Evolutionary conservation across 225 moss, liverwort and hornwort genomes (phyloP), one percentile per base, ranked within the genome.

Genomic region (Pleurozium schreberi): DNA sequence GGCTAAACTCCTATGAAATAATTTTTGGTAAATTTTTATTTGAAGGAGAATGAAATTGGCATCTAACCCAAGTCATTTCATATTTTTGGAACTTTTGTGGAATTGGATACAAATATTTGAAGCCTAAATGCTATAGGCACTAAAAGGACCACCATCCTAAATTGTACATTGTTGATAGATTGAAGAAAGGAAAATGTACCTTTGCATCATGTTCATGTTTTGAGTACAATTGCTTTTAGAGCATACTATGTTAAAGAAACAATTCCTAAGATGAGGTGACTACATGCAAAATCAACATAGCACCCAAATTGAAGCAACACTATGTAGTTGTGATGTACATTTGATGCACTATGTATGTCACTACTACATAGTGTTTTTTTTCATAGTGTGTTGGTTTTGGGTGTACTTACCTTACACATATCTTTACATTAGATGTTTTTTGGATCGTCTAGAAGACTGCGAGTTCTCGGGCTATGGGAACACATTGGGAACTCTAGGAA

Each of bases 131-230:
- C 5, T 25, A 0, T 14, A 3, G 4, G 23, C 8, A 42, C 26
- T 40, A 9, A 26, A 70, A 70, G 14, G 6, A 20, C 2, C 21
- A 43, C 16, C 1, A n/a, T 71, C 2, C 3, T 10, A 0, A 47
- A 73, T 45, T 10, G 5, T 71, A 27, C 16, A 16, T 8, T 15
- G 3, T 42, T 26, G 26, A 8, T 73, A 17, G 9, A 71, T 43
- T 27, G 27, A 27, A 71, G 43, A 27, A 71, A 73, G 17, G 1
- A 45, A 45, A 45, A 73, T 28, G 6, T 10, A 28, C 5, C 27
- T 27, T 0, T 45, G 0, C 5, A 3, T 73, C 5, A 40, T 69
- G 8, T 26, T 43, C 1, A 2, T 1, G 43, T 15, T 16, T 9
- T 21, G 3, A 43, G 5, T 2, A 71, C 3, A 0, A 3, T 14